Base-by-base conservation (phyloP, 176 grass and related monocot species). In the Leersia perrieri region DNA sequence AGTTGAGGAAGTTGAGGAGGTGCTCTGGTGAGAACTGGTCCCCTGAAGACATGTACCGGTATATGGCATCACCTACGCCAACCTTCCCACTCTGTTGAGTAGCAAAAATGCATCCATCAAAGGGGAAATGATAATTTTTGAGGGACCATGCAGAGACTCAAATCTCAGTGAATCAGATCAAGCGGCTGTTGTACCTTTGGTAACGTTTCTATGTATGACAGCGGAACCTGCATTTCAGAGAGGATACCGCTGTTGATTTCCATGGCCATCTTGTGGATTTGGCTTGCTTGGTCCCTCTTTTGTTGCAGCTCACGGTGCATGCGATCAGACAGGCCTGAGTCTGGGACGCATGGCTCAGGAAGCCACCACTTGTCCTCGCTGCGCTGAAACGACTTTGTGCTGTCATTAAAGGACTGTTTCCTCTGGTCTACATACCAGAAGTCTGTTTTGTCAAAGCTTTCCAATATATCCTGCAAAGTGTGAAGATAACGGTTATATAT, bases 231-330 rank as follows among this genome's bases (percentile, higher is more conserved):
- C 96, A 95, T 99, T 85, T 99, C 92, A 51, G 81, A 80, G 47
- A 99, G 89, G 62, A 99, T 91, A 60, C 82, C 60, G 2, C 81
- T 93, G 76, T 99, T 99, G 79, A 99, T 99, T 35, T 94, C 92
- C 96, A 99, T 99, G 83, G 92, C 92, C 65, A 94, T 94, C 86
- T 95, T 99, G 83, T 99, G 96, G 67, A 99, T 99, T 89, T 99
- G 96, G 72, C 94, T 95, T n/a, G 92, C 92, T 13, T 91, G 88
- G 38, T 94, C 92, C 14, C 92, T 82, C 63, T 89, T 98, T 41
- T 98, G 90, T 72, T 98, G 96, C 80, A 98, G 84, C 5, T 95
- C 92, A 57, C 83, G 91, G 42, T 72, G 86, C 33, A 86, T 70
- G 12, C 58, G 51, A 22, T 95, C 92, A 1, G 90, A 85, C 25